Evolutionary conservation across 257 asterid genomes (phyloP), one percentile per base, ranked within the genome.

Genomic region (Solanum sitiens): DNA sequence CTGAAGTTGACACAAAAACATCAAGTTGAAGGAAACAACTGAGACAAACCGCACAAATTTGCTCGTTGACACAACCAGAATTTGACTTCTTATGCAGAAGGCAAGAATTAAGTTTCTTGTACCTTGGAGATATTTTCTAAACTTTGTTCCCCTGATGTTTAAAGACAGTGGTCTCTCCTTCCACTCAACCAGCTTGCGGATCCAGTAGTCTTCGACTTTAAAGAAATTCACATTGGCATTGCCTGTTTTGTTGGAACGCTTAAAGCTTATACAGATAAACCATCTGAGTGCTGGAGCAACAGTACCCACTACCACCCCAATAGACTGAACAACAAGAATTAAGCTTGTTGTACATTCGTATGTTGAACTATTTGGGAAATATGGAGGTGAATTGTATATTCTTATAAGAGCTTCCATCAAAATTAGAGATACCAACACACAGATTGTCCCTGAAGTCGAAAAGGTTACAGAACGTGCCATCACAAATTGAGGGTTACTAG

Each of bases 381-480:
- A 33, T 39, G 79, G 53, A 73, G 65, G 85, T 70, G 10, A 23
- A 88, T 13, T 3, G 42, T 86, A 71, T 50, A 80, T 83, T 61
- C 92, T 88, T 5, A 83, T 21, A 88, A 45, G 86, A 47, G 91
- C 91, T 87, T 87, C 91, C 23, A 83, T 71, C 75, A 91, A 79
- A 56, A 87, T 16, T 8, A 92, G 32, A 42, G 91, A 87, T 45
- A 75, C 42, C 44, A 83, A 33, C 86, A 91, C 50, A 83, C 92
- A 89, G n/a, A 93, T 16, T 30, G 86, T n/a, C 8, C 92, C 90
- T 7, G 93, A 88, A 12, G 90, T 47, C 4, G 87, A 84, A 83
- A 92, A 83, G 18, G 91, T 90, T 6, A 87, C 91, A 0, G 93
- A 93, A 25, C 94, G 92, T 12, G 93, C 94, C 30, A 91, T 90